Conservation (phyloP, 148 eudicot genomes). For the Gaultheria prostrata region DNA sequence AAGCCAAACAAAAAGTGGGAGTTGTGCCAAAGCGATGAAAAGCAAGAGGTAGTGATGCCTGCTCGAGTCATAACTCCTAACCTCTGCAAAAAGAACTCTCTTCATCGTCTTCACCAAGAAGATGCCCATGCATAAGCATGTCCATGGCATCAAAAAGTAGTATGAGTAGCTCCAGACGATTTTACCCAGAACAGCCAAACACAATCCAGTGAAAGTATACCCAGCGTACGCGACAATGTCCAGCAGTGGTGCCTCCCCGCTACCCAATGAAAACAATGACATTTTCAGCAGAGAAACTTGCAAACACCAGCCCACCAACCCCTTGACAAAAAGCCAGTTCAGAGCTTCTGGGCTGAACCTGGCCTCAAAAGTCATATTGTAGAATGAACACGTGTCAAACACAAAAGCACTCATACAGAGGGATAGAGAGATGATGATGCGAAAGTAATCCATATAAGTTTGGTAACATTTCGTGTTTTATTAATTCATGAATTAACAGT, state of each 20-base stretch:
- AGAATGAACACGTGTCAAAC: not conserved
- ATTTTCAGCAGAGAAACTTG: conserved; percentile 66
- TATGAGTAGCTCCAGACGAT: conserved; percentile 50
- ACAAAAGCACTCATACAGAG: not conserved
- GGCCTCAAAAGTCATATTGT: not conserved
- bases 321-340: conserved; percentile 32
- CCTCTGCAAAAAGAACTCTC: conserved; percentile 71
- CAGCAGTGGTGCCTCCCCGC: conserved; percentile 67
- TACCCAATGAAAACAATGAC: conserved; percentile 53
- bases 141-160: conserved; percentile 54
- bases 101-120: conserved; percentile 70
- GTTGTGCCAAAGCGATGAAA: conserved; percentile 66
- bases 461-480: not conserved
- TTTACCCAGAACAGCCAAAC: conserved; percentile 54
- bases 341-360: conserved; percentile 36
- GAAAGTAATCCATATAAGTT: not conserved
- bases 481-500: not conserved
- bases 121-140: conserved; percentile 65
- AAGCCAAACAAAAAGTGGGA: conserved; percentile 76
- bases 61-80: conserved; percentile 63
- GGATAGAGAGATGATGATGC: not conserved
- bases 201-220: conserved; percentile 59
- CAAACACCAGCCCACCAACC: conserved; percentile 36
- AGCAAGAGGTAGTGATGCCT: conserved; percentile 64
- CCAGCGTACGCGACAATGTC: conserved; percentile 77